Evolutionary conservation across 2,329 filamentous ascomycete species (phyloP).

Genomic region (Ophiostoma australiae): DNA sequence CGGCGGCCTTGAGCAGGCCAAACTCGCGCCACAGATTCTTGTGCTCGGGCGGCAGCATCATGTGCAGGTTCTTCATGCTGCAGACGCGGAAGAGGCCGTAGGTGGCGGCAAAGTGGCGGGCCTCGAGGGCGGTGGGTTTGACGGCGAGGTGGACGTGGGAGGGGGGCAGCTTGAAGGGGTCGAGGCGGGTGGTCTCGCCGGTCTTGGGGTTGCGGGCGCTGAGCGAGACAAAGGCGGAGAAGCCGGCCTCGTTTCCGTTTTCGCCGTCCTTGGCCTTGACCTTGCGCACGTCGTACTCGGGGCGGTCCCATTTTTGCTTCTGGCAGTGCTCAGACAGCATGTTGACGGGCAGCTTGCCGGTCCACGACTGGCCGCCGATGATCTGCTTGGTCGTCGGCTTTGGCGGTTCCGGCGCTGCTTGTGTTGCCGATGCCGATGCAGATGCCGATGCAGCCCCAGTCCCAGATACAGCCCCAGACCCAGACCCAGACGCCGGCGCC

Average conservation of each 20-base stretch:
- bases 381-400: conserved; percentile 69
- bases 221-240: conserved; percentile 75
- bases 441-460: conserved; percentile 16
- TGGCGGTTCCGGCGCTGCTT: conserved; percentile 39
- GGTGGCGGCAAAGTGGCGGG: conserved; percentile 86
- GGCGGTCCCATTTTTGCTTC: conserved; percentile 91
- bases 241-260: conserved; percentile 46
- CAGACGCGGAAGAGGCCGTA: conserved; percentile 88
- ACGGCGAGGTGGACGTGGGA: conserved; percentile 70
- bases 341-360: conserved; percentile 91
- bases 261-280: conserved; percentile 41
- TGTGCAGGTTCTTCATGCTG: conserved; percentile 93
- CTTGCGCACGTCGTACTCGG: conserved; percentile 81
- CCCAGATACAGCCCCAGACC: too few species aligned
- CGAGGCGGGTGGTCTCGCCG: conserved; percentile 65
- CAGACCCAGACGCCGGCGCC: conserved; percentile 33
- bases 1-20: conserved; percentile 71
- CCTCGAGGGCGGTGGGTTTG: conserved; percentile 78
- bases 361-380: conserved; percentile 94
- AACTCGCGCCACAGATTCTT: conserved; percentile 91
- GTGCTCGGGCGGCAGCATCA: conserved; percentile 87
- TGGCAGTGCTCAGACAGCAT: conserved; percentile 91
- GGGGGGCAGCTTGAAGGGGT: conserved; percentile 75
- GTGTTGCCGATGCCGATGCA: conserved; percentile 16
- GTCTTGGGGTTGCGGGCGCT: conserved; percentile 75